Evolutionary conservation across 2,329 filamentous ascomycete genomes (phyloP).

Genomic region (Neoscytalidium dimidiatum): DNA sequence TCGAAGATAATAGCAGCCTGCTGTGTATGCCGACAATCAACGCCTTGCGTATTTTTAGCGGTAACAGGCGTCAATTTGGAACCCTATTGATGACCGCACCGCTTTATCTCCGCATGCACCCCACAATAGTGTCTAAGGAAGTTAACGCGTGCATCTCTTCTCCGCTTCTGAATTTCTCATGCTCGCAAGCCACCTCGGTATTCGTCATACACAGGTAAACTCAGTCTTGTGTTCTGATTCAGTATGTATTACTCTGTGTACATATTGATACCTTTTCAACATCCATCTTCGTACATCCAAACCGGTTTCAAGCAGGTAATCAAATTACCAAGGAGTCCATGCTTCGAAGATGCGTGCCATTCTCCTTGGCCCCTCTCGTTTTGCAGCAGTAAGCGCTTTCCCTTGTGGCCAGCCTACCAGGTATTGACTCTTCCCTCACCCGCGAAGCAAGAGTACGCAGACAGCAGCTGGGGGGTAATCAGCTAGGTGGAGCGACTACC

Average conservation of each 20-base stretch:
- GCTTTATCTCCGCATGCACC: not conserved
- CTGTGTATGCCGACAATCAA: not conserved
- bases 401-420: conserved; percentile 41
- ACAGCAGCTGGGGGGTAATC: conserved; percentile 31
- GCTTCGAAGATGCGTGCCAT: conserved; percentile 22
- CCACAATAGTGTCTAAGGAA: not conserved
- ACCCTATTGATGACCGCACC: not conserved
- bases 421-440: conserved; percentile 39
- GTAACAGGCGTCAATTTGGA: not conserved
- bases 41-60: not conserved
- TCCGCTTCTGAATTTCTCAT: not conserved
- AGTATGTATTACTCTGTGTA: not conserved
- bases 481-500: conserved; percentile 29
- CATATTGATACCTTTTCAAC: not conserved
- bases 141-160: not conserved
- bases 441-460: conserved; percentile 26
- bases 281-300: not conserved
- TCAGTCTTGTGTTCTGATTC: no score
- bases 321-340: no score
- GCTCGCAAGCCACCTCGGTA: not conserved
- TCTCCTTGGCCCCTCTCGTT: conserved; percentile 26
- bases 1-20: not conserved
- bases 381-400: conserved; percentile 32
- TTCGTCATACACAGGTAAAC: not conserved
- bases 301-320: no score